A percentile compares a stretch with the other conserved stretches of the same genome.
These are phyloP conservation scores for Davidsoniella virescens DNA, from an alignment of 2,329 filamentous ascomycete species.

Conservation along the genomic window DNA sequence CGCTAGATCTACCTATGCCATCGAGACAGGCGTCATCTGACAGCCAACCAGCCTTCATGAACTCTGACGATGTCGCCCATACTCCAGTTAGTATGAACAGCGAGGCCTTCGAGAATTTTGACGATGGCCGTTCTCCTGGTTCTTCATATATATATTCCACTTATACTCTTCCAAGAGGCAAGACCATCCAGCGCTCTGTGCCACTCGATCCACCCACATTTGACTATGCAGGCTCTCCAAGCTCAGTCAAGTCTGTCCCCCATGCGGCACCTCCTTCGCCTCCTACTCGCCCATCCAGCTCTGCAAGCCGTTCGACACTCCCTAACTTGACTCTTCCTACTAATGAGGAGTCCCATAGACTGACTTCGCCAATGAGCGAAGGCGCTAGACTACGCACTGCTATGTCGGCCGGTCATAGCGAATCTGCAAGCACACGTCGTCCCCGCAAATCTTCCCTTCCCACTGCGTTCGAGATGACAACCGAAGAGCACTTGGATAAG, in stretches of 20 bases:
- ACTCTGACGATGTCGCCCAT: conserved; percentile 47
- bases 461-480: conserved; percentile 51
- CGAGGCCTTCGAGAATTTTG: conserved; percentile 44
- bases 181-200: conserved; percentile 55
- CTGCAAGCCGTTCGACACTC: conserved; percentile 25
- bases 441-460: conserved; percentile 30
- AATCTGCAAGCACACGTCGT: conserved; percentile 37
- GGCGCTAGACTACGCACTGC: conserved; percentile 27
- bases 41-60: conserved; percentile 43
- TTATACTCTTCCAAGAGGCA: conserved; percentile 68
- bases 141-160: conserved; percentile 78
- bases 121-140: conserved; percentile 20
- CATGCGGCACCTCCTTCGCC: conserved; percentile 38
- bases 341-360: conserved; percentile 32
- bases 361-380: conserved; percentile 21
- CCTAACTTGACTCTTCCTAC: conserved; percentile 32
- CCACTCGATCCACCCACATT: conserved; percentile 45
- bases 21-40: conserved; percentile 48
- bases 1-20: conserved; percentile 28
- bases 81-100: conserved; percentile 59
- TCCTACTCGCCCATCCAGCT: conserved; percentile 43
- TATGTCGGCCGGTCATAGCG: conserved; percentile 28
- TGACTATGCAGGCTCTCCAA: conserved; percentile 17
- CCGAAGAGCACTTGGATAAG: conserved; percentile 79
- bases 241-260: conserved; percentile 18